Base-by-base conservation (phyloP, 306 rosid species). In the Macrotyloma uniflorum region DNA sequence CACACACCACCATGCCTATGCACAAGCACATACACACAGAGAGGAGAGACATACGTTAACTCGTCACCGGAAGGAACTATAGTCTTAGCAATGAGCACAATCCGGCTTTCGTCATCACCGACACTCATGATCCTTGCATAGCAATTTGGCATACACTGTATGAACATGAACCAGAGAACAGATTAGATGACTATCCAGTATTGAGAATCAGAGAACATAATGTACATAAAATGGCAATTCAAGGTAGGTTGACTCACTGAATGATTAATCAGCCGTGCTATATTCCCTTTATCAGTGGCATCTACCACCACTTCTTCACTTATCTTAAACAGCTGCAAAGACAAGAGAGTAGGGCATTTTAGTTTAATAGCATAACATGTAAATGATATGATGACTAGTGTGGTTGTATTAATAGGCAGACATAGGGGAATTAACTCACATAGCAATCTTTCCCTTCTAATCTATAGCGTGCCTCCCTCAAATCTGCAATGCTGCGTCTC, bases 101-200 rank as follows among this genome's bases (percentile, higher is more conserved):
- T 96, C 77, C 98, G 88, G 86, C 98, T 96, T 80, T 96, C 93
- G 0, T 96, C 98, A 18, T 86, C 94, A 28, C 99, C 99, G 55
- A 96, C 99, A 73, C 99, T 91, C 99, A 96, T 96, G 85, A 96
- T 96, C 84, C 99, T 93, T 67, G 99, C 99, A 67, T 96, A 96
- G 90, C 99, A 93, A 89, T 96, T 96, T 69, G 97, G 99, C 96
- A 91, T 88, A 69, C 99, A 96, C 99, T 96, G 82, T 35, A 77
- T 42, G n/a, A 67, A 77, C 79, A 47, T 18, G 58, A 72, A 62
- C 54, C 62, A 68, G 57, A 80, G 53, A 79, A 59, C 3, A 3
- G 42, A 76, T 83, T 1, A 67, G 51, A 38, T 42, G 18, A 54
- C 22, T 43, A 77, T 16, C 19, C 63, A 18, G 28, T 47, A 43